A percentile compares a stretch with the other conserved stretches of the same genome.
phyloP scores from a whole-genome alignment of 352 stramenopile species.

The Phytophthora brassicae region DNA sequence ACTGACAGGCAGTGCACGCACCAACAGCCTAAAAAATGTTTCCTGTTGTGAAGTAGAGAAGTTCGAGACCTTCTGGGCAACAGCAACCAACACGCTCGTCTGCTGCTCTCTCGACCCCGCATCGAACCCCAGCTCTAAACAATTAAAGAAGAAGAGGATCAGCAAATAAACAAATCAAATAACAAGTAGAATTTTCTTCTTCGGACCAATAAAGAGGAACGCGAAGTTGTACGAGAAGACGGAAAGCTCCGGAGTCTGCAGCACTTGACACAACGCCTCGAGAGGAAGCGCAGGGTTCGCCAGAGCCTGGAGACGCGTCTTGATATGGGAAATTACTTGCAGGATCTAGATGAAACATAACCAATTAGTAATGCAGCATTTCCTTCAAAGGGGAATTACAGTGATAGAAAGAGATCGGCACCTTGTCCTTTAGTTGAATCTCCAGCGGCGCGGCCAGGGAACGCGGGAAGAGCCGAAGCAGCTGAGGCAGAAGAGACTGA shows the following conservation, averaged over 20 bases:
- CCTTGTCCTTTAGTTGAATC: conserved; percentile 71
- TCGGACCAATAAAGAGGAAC: conserved; percentile 73
- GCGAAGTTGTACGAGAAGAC: conserved; percentile 70
- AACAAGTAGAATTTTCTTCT: not conserved
- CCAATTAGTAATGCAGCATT: not conserved
- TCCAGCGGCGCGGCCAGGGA: conserved; percentile 37
- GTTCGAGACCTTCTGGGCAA: conserved; percentile 34
- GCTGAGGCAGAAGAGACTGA: conserved; percentile 64
- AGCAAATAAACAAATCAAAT: not conserved
- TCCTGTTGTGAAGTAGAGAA: conserved; percentile 54
- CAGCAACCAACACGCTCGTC: conserved; percentile 34
- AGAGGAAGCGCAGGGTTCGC: conserved; percentile 50
- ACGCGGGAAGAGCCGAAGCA: conserved; percentile 62
- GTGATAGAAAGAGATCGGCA: conserved; percentile 17
- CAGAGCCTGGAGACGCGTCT: conserved; percentile 69
- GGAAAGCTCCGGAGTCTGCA: conserved; percentile 42
- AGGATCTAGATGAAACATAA: conserved; percentile 47
- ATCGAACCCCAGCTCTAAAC: conserved; percentile 65
- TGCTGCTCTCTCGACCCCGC: conserved; percentile 47
- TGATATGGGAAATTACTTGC: conserved; percentile 71
- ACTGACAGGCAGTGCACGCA: conserved; percentile 49
- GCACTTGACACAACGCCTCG: conserved; percentile 42
- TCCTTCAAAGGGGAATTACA: not conserved
- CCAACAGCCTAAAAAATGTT: conserved; percentile 61
- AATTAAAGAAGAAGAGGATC: not conserved